Conservation (phyloP, 2,329 filamentous ascomycete genomes). For the Tothia fuscella region DNA sequence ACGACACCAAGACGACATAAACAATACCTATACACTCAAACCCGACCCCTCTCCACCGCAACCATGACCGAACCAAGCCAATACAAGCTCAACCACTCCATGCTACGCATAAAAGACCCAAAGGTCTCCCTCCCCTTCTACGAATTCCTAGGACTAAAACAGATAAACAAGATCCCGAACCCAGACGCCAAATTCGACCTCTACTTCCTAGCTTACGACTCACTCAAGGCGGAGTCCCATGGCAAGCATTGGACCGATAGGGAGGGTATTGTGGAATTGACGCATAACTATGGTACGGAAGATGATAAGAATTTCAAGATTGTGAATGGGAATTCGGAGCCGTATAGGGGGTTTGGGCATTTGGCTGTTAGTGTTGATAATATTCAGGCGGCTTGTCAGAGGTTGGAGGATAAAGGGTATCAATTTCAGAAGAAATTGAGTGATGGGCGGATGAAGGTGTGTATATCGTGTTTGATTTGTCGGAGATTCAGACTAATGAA, state of each 20-base stretch:
- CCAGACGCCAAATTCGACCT: conserved; percentile 87
- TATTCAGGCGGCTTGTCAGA: conserved; percentile 78
- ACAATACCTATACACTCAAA: too few species aligned
- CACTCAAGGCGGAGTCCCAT: conserved; percentile 58
- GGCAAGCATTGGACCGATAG: conserved; percentile 69
- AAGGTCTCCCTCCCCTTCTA: conserved; percentile 80
- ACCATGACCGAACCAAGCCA: conserved; percentile 46
- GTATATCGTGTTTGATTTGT: not conserved
- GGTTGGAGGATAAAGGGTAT: conserved; percentile 82
- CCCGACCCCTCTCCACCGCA: too few species aligned
- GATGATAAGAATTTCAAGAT: conserved; percentile 67
- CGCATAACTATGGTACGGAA: conserved; percentile 80
- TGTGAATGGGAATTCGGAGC: conserved; percentile 85
- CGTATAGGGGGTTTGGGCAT: conserved; percentile 71
- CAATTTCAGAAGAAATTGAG: conserved; percentile 89
- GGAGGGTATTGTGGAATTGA: conserved; percentile 80
- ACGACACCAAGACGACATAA: too few species aligned
- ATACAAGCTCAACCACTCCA: conserved; percentile 54
- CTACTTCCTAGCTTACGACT: conserved; percentile 89
- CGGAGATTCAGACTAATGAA: conserved; percentile 24
- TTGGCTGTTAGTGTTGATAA: conserved; percentile 58
- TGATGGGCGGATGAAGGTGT: conserved; percentile 65
- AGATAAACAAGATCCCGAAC: conserved; percentile 69
- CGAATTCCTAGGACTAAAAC: conserved; percentile 68
- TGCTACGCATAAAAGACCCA: conserved; percentile 88